These are phyloP conservation scores for Hypomontagnella submonticulosa DNA, from an alignment of 495 filamentous ascomycete species.

Conservation along the genomic window DNA sequence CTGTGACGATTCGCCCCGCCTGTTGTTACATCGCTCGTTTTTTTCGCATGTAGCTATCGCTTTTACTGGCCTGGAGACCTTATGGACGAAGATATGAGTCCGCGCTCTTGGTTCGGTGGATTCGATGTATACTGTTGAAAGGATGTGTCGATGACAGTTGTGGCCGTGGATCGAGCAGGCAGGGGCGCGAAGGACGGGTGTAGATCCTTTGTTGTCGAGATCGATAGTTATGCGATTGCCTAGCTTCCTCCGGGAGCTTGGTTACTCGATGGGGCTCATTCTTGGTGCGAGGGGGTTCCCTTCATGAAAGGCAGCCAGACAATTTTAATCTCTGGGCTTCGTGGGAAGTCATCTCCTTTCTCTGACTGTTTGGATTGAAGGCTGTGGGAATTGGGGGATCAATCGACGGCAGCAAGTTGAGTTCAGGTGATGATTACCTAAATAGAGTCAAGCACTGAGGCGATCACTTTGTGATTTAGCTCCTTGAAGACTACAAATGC, in stretches of 20 bases:
- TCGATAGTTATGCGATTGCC: slow-evolving; percentile 99
- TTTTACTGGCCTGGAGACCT: slow-evolving; percentile 56
- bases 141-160: slow-evolving; percentile 53
- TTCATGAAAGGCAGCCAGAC: slow-evolving; percentile 38
- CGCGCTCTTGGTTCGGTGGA: slow-evolving; percentile 61
- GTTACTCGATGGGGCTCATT: slow-evolving; percentile 99
- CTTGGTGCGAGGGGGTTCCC: slow-evolving; percentile 91
- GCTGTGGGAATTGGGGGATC: slow-evolving; percentile 70
- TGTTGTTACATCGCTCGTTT: slow-evolving; percentile 51
- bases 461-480: slow-evolving; percentile 64
- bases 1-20: slow-evolving; percentile 57
- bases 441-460: slow-evolving; percentile 99
- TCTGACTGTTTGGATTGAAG: slow-evolving; percentile 50
- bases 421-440: slow-evolving; percentile 95
- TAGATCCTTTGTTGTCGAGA: slow-evolving; percentile 82
- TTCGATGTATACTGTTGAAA: slow-evolving; percentile 50
- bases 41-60: slow-evolving; percentile 30
- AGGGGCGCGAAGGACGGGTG: slow-evolving; percentile 55
- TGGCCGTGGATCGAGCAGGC: slow-evolving; percentile 46
- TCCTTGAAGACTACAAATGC: slow-evolving; percentile 74
- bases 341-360: slow-evolving; percentile 53
- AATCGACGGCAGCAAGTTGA: slow-evolving; percentile 27
- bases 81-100: slow-evolving; percentile 90
- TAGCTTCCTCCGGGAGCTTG: slow-evolving; percentile 61
- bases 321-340: slow-evolving; percentile 58